Evolutionary conservation across 129 eudicot genomes (phyloP), one percentile per base, ranked within the genome.

Genomic region (Helianthus annuus): DNA sequence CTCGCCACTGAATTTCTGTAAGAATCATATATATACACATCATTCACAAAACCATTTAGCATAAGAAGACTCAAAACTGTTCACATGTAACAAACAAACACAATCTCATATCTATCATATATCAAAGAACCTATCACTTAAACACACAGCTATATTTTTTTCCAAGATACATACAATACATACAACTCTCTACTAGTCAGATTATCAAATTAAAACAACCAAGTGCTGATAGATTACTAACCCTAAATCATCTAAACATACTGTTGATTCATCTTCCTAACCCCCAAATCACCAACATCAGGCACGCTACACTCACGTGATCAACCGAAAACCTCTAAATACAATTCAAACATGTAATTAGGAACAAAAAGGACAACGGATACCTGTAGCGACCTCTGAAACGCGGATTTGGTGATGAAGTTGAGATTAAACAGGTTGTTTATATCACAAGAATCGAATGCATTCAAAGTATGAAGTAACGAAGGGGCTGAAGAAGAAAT

Each of bases 261-360:
- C 48, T n/a, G 36, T 46, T n/a, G 10, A 32, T 59, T 72, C 46
- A 64, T 62, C 68, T 44, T 72, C 36, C 76, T 46, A 59, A 72
- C 16, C 77, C 76, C 77, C 77, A 45, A 72, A 72, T 60, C 10
- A 72, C 36, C 69, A 72, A 49, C 17, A 59, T 60, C 38, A 16
- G 36, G 13, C 76, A 59, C 60, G 2, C 15, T 61, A n/a, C 36
- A 52, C 6, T 52, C 34, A 12, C 19, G 11, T 32, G 24, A 61
- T 32, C 1, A 56, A 61, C 34, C 38, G 61, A 61, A 2, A 51
- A 29, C 77, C 48, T 60, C 17, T 36, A 61, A 8, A 1, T 5
- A 58, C 1, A 27, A 58, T 58, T 11, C 40, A 65, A 15, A 61
- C 36, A 73, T 48, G 11, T 48, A 61, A 10, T 60, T 32, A 46